Percentiles rank a stretch among this genome's conserved stretches.
These are phyloP conservation scores for Colletotrichum echinochloae DNA, from an alignment of 2,329 filamentous ascomycete species.

Conservation along the genomic window DNA sequence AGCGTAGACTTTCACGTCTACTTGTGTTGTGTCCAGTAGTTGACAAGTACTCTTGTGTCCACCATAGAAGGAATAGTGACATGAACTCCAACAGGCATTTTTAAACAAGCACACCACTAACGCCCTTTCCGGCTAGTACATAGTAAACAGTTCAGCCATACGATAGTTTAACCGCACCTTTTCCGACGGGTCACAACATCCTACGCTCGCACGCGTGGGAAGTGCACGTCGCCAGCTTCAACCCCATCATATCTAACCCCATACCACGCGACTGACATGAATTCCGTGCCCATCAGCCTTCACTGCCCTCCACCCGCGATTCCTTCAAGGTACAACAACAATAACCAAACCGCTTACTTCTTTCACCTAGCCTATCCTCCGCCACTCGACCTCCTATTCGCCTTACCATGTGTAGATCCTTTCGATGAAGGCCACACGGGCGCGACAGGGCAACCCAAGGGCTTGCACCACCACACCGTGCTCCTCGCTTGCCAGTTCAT, in stretches of 20 bases:
- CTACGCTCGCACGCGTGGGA: no score
- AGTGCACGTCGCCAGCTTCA: no score
- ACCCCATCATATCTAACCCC: neutral
- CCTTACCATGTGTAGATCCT: neutral
- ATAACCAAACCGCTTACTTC: neutral
- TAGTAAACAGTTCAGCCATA: no score
- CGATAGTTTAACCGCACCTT: neutral
- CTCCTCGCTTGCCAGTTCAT: slow-evolving; percentile 6
- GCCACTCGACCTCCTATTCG: neutral
- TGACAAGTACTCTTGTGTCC: no score
- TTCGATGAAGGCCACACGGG: neutral
- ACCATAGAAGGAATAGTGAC: no score
- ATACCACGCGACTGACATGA: neutral
- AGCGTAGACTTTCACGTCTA: neutral
- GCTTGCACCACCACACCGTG: neutral
- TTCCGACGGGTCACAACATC: neutral
- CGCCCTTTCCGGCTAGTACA: no score
- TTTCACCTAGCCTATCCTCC: neutral
- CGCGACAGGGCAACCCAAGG: neutral
- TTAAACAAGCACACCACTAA: no score
- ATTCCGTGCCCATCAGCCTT: neutral
- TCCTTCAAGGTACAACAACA: neutral
- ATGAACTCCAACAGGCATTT: no score
- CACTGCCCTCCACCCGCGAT: neutral
- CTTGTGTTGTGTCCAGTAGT: neutral